These are phyloP conservation scores for Penicillium macrosclerotiorum DNA, from an alignment of 495 filamentous ascomycete genomes.

Conservation along the genomic window DNA sequence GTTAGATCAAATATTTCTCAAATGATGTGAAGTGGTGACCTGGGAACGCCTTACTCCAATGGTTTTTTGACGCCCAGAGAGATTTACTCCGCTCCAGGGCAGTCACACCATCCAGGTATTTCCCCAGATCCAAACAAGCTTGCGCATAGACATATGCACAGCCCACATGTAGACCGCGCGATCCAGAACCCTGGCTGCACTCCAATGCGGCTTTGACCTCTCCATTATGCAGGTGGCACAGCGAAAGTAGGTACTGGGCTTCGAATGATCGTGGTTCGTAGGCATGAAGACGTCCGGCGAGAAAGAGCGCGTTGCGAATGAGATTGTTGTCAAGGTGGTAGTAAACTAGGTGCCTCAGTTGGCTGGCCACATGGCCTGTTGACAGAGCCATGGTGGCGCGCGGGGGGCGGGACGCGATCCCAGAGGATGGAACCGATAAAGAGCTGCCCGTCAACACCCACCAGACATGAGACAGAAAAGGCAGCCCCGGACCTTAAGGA, in stretches of 20 bases:
- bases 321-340: constrained; percentile 93
- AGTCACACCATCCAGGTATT: constrained; percentile 72
- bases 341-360: constrained; percentile 81
- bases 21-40: too few species aligned
- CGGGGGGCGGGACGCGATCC: constrained; percentile 5
- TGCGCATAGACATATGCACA: constrained; percentile 92
- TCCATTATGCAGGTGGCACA: constrained; percentile 79
- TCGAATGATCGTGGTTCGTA: constrained; percentile 78
- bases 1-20: constrained; percentile 13
- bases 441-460: neutral
- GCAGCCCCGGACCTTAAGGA: neutral
- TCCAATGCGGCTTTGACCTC: constrained; percentile 76
- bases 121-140: constrained; percentile 75
- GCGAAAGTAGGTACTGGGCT: constrained; percentile 74
- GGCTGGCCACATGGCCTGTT: constrained; percentile 63
- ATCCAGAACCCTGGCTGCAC: constrained; percentile 59
- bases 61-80: constrained; percentile 68
- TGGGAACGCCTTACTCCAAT: constrained; percentile 69
- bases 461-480: neutral
- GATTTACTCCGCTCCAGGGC: constrained; percentile 73
- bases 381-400: constrained; percentile 64
- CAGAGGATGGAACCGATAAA: constrained; percentile 4
- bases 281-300: constrained; percentile 80
- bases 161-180: constrained; percentile 70
- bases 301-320: constrained; percentile 84